These are phyloP conservation scores for Xylaria bambusicola DNA, from an alignment of 495 filamentous ascomycete genomes.

Conservation along the genomic window DNA sequence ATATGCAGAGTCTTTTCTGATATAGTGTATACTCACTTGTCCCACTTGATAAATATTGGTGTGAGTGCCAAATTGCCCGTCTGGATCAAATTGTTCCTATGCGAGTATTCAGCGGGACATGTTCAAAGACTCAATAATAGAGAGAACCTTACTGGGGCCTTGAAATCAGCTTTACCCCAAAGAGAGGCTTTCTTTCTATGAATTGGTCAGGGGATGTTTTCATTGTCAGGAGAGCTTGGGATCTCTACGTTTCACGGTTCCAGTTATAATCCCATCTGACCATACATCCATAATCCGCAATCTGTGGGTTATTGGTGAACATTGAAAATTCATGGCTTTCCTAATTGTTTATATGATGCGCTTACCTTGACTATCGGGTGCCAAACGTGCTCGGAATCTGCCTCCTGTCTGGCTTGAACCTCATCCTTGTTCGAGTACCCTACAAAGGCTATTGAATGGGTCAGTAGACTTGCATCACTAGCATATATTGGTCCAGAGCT, in stretches of 20 bases:
- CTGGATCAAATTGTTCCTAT: background rate
- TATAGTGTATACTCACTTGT: background rate
- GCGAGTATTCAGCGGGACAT: background rate
- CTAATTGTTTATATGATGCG: background rate
- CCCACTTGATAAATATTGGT: conserved; percentile 19
- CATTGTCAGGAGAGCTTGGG: background rate
- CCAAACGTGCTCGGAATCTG: conserved; percentile 2
- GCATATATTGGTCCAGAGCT: background rate
- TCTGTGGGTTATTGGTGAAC: conserved; percentile 1
- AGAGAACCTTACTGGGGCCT: conserved; percentile 6
- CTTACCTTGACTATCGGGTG: conserved; percentile 6
- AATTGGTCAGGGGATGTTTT: too few species aligned
- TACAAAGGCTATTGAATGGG: conserved; percentile 2
- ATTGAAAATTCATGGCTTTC: background rate
- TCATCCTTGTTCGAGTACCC: background rate
- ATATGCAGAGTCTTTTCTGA: background rate
- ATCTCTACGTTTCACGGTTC: background rate
- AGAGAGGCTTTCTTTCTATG: background rate
- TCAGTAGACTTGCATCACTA: background rate
- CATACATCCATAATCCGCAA: conserved; percentile 19
- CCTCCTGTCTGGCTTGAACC: background rate
- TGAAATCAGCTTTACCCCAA: background rate
- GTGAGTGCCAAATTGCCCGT: background rate
- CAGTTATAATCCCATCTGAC: background rate
- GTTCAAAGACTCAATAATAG: background rate